phyloP scores from a whole-genome alignment of 805 yeast genomes.

The Spathaspora boniae region DNA sequence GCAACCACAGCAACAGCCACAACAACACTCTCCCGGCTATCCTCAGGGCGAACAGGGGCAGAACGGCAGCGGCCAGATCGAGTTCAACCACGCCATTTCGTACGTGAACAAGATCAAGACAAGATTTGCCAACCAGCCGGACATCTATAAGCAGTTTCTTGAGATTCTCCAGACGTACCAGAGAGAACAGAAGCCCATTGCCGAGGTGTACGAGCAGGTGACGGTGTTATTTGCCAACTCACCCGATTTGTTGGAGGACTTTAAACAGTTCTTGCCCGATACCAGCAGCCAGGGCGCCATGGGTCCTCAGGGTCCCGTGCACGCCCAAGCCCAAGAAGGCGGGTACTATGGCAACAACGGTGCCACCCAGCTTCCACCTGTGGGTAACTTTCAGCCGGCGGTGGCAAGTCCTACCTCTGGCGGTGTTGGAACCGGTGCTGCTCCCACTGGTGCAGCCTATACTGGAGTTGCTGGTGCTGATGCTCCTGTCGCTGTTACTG shows the following conservation, averaged over 20 bases:
- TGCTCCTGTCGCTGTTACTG: no score
- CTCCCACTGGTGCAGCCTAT: no score
- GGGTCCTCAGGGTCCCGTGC: no score
- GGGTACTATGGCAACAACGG: conserved; percentile 23
- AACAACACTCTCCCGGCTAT: conserved; percentile 8
- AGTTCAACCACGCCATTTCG: conserved; percentile 94
- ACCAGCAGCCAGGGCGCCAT: conserved; percentile 45
- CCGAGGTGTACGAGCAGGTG: conserved; percentile 93
- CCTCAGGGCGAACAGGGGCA: conserved; percentile 12
- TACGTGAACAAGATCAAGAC: conserved; percentile 96
- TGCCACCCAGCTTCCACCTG: conserved; percentile 71
- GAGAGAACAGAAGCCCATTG: conserved; percentile 91
- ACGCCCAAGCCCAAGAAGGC: conserved; percentile 14
- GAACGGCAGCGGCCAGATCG: conserved; percentile 66
- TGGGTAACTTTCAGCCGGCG: conserved; percentile 77
- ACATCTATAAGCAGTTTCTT: conserved; percentile 88
- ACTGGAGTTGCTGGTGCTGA: no score
- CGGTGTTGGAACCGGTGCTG: no score
- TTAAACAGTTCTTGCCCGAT: conserved; percentile 93
- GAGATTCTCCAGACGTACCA: conserved; percentile 96
- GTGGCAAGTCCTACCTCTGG: conserved; percentile 25
- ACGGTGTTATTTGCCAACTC: conserved; percentile 85
- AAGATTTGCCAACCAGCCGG: conserved; percentile 90
- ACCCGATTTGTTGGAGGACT: conserved; percentile 91
- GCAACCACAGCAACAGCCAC: conserved; percentile 11